Percentiles rank a stretch among this genome's conserved stretches.
phyloP scores from a whole-genome alignment of 768 basidiomycete genomes.

The Pleurotus sapidus region DNA sequence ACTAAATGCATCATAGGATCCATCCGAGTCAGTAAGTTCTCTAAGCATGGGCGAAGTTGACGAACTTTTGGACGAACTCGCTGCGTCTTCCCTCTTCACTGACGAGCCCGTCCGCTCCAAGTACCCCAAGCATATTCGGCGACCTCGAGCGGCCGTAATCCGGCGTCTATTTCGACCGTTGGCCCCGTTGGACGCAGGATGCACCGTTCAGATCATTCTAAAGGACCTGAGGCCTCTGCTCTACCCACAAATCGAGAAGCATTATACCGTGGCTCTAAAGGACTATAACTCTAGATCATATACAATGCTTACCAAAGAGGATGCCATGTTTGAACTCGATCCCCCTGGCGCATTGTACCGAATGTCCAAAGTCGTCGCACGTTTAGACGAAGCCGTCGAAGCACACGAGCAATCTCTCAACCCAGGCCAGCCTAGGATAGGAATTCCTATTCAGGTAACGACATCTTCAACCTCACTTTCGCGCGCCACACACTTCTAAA shows the following conservation, averaged over 20 bases:
- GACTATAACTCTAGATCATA: conserved; percentile 57
- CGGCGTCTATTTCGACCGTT: conserved; percentile 57
- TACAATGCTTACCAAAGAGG: conserved; percentile 50
- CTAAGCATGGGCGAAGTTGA: conserved; percentile 54
- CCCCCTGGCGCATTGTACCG: conserved; percentile 47
- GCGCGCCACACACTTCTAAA: background rate
- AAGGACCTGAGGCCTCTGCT: conserved; percentile 82
- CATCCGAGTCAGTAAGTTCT: conserved; percentile 31
- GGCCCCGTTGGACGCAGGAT: conserved; percentile 59
- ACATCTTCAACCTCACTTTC: background rate
- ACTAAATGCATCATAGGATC: conserved; percentile 16
- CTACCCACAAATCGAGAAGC: conserved; percentile 57
- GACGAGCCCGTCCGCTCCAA: conserved; percentile 39
- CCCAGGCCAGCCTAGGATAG: conserved; percentile 42
- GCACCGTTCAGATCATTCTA: conserved; percentile 84
- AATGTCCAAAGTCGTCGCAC: conserved; percentile 53
- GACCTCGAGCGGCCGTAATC: conserved; percentile 38
- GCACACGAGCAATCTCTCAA: conserved; percentile 34
- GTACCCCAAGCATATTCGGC: conserved; percentile 19
- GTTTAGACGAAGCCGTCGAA: conserved; percentile 54
- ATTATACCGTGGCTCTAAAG: conserved; percentile 48
- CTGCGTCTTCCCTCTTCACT: conserved; percentile 62
- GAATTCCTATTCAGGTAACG: conserved; percentile 60
- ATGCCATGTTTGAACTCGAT: conserved; percentile 78
- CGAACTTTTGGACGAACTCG: conserved; percentile 69